Conservation (phyloP, 345 rosid genomes). For the Lagerstroemia speciosa region DNA sequence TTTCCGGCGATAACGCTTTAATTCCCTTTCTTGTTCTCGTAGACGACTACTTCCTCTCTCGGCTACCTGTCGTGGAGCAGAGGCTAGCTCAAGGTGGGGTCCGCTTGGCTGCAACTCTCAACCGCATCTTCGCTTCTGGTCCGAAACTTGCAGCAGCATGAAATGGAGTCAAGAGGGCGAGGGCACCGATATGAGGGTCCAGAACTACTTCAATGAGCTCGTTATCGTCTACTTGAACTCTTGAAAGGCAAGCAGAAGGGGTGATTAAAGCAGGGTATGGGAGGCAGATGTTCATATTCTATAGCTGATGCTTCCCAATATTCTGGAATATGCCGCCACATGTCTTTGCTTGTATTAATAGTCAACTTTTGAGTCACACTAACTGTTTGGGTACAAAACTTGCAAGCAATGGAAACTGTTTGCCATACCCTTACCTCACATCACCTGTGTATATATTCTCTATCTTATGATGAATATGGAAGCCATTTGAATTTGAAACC, state of each 20-base stretch:
- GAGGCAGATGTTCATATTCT: not conserved
- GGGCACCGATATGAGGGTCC: not conserved
- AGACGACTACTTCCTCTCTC: slow-evolving; percentile 77
- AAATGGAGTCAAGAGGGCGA: slow-evolving; percentile 9
- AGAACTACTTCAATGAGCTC: not conserved
- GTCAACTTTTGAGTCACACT: slow-evolving; percentile 17
- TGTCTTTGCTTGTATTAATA: slow-evolving; percentile 12
- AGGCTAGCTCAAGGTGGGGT: slow-evolving; percentile 85
- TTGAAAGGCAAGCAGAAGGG: slow-evolving; percentile 16
- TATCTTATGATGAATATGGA: slow-evolving; percentile 1
- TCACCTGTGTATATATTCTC: slow-evolving; percentile 4
- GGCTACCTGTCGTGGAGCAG: slow-evolving; percentile 68
- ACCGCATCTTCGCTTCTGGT: slow-evolving; percentile 53
- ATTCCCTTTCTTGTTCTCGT: slow-evolving; percentile 12
- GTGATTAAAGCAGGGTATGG: not conserved
- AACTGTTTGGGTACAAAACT: slow-evolving; percentile 20
- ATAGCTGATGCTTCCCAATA: slow-evolving; percentile 2
- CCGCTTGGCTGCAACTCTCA: slow-evolving; percentile 72
- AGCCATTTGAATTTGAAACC: slow-evolving; percentile 10
- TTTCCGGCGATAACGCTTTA: not conserved
- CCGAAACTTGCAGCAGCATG: slow-evolving; percentile 29
- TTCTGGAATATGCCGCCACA: slow-evolving; percentile 30
- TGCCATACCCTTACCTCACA: not conserved
- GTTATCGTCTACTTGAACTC: slow-evolving; percentile 7
- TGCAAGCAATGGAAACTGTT: slow-evolving; percentile 48